Percentiles rank a stretch among this genome's conserved stretches.
phyloP scores from a whole-genome alignment of 148 eudicot species.

The Nyssa sinensis region DNA sequence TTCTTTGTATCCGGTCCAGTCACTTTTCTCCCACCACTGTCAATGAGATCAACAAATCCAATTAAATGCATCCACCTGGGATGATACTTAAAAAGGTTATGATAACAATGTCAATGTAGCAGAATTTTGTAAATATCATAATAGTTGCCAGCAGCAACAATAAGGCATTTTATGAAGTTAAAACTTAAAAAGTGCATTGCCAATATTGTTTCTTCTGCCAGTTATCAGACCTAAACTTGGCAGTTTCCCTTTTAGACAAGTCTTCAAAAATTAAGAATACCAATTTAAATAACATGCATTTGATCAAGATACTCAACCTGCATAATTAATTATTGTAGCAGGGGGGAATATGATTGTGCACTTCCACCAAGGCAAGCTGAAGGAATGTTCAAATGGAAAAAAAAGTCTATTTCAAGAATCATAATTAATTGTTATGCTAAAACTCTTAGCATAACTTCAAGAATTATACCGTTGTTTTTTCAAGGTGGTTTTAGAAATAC shows the following conservation, averaged over 20 bases:
- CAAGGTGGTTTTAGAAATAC: too few species aligned
- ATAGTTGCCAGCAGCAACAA: conserved; percentile 4
- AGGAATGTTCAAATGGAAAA: too few species aligned
- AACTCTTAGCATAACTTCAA: too few species aligned
- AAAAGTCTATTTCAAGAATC: too few species aligned
- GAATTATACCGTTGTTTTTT: too few species aligned
- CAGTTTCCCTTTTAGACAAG: background rate
- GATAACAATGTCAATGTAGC: conserved; percentile 27
- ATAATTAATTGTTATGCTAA: too few species aligned
- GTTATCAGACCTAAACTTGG: background rate
- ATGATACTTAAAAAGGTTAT: conserved; percentile 56
- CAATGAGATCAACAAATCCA: conserved; percentile 83
- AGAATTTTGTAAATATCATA: background rate
- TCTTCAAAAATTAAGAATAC: background rate
- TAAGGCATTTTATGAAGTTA: background rate
- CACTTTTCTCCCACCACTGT: conserved; percentile 99
- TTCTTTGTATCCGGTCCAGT: conserved; percentile 99
- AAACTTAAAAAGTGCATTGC: background rate
- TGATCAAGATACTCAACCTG: too few species aligned
- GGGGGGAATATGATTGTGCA: too few species aligned
- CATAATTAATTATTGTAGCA: too few species aligned
- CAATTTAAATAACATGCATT: background rate
- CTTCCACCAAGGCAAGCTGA: too few species aligned
- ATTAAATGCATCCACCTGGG: conserved; percentile 69
- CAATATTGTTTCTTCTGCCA: background rate